Evolutionary conservation across 1,139 yeast species (phyloP).

Genomic region (Candida glucosophila): DNA sequence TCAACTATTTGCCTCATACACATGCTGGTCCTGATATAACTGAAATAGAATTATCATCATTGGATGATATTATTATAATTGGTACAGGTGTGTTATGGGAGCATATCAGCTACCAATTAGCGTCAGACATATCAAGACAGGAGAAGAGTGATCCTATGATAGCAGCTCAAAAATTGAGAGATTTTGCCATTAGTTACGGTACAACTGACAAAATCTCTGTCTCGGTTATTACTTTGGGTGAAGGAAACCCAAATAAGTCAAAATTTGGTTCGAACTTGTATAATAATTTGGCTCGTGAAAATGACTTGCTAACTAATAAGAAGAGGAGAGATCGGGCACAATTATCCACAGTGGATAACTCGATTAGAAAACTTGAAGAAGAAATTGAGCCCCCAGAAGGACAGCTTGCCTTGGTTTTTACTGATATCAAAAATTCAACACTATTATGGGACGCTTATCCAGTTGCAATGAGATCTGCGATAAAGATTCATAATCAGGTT

Average conservation of each 20-base stretch:
- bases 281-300: constrained; percentile 33
- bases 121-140: constrained; percentile 83
- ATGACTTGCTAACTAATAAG: constrained; percentile 32
- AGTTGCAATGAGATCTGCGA: constrained; percentile 93
- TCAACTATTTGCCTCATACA: constrained; percentile 78
- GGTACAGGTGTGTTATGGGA: constrained; percentile 88
- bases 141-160: constrained; percentile 78
- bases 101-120: constrained; percentile 69
- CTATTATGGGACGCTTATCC: constrained; percentile 90
- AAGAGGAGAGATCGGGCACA: constrained; percentile 47
- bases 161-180: constrained; percentile 90
- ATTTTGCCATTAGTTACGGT: constrained; percentile 91
- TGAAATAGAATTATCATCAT: constrained; percentile 50
- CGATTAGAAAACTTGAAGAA: constrained; percentile 74
- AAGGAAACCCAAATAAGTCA: constrained; percentile 25
- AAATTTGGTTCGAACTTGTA: constrained; percentile 22
- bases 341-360: constrained; percentile 62
- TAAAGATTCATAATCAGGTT: constrained; percentile 83
- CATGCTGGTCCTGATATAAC: constrained; percentile 81
- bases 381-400: constrained; percentile 98
- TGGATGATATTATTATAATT: constrained; percentile 79
- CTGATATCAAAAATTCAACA: constrained; percentile 94
- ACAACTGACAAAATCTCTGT: constrained; percentile 78
- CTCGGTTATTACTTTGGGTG: constrained; percentile 64
- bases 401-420: constrained; percentile 88